Conservation (phyloP, 2,329 filamentous ascomycete species). For the Ophiostoma sp. region DNA sequence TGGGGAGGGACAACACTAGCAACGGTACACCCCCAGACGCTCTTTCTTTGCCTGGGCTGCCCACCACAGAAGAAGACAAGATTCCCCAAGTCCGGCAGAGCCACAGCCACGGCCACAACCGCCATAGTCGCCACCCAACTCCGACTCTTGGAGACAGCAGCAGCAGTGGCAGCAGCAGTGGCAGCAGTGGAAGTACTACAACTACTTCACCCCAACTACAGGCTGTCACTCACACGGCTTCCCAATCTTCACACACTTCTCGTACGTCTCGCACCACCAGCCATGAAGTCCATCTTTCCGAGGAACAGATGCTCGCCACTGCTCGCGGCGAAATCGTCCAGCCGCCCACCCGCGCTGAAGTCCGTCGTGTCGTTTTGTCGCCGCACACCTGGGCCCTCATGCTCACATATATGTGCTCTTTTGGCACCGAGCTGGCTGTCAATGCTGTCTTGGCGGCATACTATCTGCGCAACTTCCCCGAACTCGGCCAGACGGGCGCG, state of each 20-base stretch:
- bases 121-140: background rate
- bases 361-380: conserved; percentile 48
- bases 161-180: background rate
- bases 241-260: conserved; percentile 37
- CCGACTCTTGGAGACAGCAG: background rate
- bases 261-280: conserved; percentile 26
- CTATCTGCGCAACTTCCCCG: conserved; percentile 60
- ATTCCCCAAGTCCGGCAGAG: background rate
- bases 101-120: background rate
- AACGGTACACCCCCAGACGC: background rate
- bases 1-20: background rate
- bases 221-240: background rate
- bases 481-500: conserved; percentile 56
- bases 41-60: background rate
- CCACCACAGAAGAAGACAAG: background rate
- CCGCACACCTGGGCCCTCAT: conserved; percentile 58
- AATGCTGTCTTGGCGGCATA: conserved; percentile 61
- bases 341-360: conserved; percentile 57
- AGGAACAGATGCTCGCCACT: conserved; percentile 55
- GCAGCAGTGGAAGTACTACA: background rate
- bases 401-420: conserved; percentile 62
- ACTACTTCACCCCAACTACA: background rate
- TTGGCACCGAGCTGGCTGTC: conserved; percentile 63
- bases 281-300: conserved; percentile 50
- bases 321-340: conserved; percentile 51